phyloP scores from a whole-genome alignment of 768 basidiomycete species.

The Amanita rubescens region DNA sequence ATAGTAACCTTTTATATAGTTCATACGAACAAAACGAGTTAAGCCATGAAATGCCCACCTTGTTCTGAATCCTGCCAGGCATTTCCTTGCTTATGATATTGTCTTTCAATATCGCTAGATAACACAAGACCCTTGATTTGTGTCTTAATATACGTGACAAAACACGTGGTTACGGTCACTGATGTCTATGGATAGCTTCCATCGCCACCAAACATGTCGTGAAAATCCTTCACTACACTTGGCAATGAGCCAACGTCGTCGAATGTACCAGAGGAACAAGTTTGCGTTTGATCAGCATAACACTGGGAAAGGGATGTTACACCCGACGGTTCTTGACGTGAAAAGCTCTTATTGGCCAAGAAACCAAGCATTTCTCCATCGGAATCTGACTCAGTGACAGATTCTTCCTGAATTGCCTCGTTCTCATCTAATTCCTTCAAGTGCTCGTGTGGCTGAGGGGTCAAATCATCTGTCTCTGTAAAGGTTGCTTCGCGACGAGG shows the following conservation, averaged over 20 bases:
- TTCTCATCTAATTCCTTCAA: not conserved
- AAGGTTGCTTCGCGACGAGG: conserved; percentile 12
- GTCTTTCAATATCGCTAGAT: not conserved
- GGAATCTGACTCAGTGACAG: conserved; percentile 32
- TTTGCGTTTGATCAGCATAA: not conserved
- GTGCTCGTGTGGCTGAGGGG: not conserved
- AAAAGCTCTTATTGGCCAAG: not conserved
- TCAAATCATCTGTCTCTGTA: conserved; percentile 1
- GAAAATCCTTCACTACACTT: conserved; percentile 32
- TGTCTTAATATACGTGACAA: not conserved
- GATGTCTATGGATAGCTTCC: conserved; percentile 31
- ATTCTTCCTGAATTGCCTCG: conserved; percentile 10
- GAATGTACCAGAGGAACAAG: not conserved
- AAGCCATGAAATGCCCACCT: conserved; percentile 28
- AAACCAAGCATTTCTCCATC: conserved; percentile 20
- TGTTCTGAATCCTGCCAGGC: conserved; percentile 63
- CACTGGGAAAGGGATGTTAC: not conserved
- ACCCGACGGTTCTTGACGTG: not conserved
- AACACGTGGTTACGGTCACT: not conserved
- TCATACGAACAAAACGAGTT: not conserved
- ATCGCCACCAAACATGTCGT: conserved; percentile 33
- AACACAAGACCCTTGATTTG: not conserved
- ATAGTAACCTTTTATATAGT: conserved; percentile 49
- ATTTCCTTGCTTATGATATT: conserved; percentile 29
- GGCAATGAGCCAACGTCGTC: conserved; percentile 24